Base-by-base conservation (phyloP, 768 basidiomycete genomes). In the Psilocybe cyanescens region DNA sequence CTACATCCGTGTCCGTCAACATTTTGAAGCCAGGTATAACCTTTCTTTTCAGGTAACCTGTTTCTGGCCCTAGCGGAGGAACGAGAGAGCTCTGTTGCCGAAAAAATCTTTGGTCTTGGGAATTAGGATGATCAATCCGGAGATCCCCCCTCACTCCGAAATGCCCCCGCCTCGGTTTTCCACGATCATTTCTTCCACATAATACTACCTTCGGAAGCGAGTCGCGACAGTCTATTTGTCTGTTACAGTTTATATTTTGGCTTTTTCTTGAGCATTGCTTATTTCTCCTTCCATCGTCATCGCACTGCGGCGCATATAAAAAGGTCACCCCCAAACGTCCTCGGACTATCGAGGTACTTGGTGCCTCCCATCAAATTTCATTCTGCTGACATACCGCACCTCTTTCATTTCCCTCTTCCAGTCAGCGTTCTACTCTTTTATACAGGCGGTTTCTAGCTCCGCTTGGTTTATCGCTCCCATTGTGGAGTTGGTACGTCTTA, bases 111-210 rank as follows among this genome's bases (percentile, higher is more conserved):
- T 28, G 39, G 59, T 19, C 61, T 65, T 65, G 66, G 59, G 56
- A 66, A 65, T 45, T 55, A 30, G 37, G 60, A 62, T 70, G 65
- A 72, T 72, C 68, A 70, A 70, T 67, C 69, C 76, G 77, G 76
- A 76, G 76, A 78, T 78, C 72, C 68, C 69, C 72, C 72, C 73
- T 69, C 66, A 73, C 66, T 70, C 78, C 76, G 75, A 75, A 76
- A 77, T 73, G 74, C 74, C 70, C 67, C 74, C 75, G 74, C 64
- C 60, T 65, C 67, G 55, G 65, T 62, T 77, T 77, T 75, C 75
- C 77, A 78, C 76, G 76, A 75, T 75, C 72, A 70, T 72, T 66
- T 70, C 66, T 50, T 60, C 57, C 49, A 55, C 48, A 49, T 47
- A 57, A 67, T 65, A 64, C 28, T 68, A 54, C 67, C 68, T 68